Conservation (phyloP, 352 stramenopile species). For the Phytophthora cactorum region DNA sequence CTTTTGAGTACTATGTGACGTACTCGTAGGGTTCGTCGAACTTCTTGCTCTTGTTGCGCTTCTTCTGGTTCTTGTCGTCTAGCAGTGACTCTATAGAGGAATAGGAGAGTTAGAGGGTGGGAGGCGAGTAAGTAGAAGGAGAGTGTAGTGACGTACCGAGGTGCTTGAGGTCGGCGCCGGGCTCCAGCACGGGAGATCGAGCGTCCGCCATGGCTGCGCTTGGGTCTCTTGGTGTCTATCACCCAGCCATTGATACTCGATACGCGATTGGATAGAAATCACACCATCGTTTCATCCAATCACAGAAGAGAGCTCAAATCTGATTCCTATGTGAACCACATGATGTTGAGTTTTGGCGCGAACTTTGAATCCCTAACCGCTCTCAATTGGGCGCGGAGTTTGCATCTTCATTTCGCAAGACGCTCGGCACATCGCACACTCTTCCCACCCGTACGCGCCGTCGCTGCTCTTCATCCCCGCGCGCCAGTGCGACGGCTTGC, state of each 20-base stretch:
- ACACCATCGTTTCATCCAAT: not conserved
- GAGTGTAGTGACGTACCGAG: constrained; percentile 38
- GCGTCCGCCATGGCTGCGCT: constrained; percentile 42
- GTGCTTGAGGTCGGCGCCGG: constrained; percentile 50
- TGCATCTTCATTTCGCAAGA: constrained; percentile 15
- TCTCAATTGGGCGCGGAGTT: not conserved
- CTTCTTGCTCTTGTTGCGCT: constrained; percentile 35
- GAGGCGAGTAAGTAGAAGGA: not conserved
- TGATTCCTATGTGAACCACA: constrained; percentile 9
- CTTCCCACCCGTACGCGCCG: not conserved
- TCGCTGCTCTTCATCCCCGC: not conserved
- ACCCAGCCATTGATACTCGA: not conserved
- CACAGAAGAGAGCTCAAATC: not conserved
- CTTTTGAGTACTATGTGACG: not conserved
- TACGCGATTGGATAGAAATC: not conserved
- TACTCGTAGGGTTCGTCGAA: constrained; percentile 41
- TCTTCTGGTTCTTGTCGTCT: constrained; percentile 43
- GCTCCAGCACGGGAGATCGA: constrained; percentile 51
- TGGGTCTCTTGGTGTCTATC: constrained; percentile 3
- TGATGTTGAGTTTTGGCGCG: constrained; percentile 13
- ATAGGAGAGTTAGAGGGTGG: not conserved
- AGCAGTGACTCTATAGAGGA: constrained; percentile 31
- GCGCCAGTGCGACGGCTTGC: not conserved
- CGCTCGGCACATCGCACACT: not conserved
- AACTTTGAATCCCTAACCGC: not conserved